Conservation (phyloP, 257 asterid genomes). For the Avicennia marina region DNA sequence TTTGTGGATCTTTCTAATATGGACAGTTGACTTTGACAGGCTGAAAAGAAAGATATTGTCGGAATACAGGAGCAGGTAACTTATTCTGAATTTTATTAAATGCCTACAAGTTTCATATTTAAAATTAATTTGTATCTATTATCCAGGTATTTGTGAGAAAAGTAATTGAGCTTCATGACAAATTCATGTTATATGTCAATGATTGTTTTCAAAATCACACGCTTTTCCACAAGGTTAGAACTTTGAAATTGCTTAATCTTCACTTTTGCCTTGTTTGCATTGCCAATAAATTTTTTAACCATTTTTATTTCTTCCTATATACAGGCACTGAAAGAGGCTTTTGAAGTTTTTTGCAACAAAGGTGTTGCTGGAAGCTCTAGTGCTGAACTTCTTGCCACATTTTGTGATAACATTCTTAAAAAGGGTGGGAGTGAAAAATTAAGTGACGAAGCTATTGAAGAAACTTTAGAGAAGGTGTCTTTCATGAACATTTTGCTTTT, state of each 20-base stretch:
- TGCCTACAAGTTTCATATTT: constrained; percentile 10
- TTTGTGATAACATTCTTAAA: constrained; percentile 52
- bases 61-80: constrained; percentile 95
- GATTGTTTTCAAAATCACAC: constrained; percentile 50
- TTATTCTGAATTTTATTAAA: constrained; percentile 1
- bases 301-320: constrained; percentile 8
- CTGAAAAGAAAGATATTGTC: constrained; percentile 81
- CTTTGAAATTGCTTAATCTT: background rate
- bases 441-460: constrained; percentile 99
- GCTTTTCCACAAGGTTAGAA: constrained; percentile 58
- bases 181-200: constrained; percentile 51
- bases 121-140: constrained; percentile 10
- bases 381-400: background rate
- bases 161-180: constrained; percentile 60
- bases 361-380: background rate
- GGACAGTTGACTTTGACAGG: constrained; percentile 45
- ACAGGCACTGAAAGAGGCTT: constrained; percentile 98
- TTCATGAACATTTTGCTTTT: constrained; percentile 3
- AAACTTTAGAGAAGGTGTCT: constrained; percentile 85
- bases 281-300: background rate
- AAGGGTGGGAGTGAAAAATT: constrained; percentile 98
- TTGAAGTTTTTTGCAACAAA: constrained; percentile 93
- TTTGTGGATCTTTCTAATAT: constrained; percentile 17
- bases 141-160: constrained; percentile 88
- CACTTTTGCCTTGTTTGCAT: background rate